Base-by-base conservation (phyloP, 139 green algal species). In the Yamagishiella unicocca region DNA sequence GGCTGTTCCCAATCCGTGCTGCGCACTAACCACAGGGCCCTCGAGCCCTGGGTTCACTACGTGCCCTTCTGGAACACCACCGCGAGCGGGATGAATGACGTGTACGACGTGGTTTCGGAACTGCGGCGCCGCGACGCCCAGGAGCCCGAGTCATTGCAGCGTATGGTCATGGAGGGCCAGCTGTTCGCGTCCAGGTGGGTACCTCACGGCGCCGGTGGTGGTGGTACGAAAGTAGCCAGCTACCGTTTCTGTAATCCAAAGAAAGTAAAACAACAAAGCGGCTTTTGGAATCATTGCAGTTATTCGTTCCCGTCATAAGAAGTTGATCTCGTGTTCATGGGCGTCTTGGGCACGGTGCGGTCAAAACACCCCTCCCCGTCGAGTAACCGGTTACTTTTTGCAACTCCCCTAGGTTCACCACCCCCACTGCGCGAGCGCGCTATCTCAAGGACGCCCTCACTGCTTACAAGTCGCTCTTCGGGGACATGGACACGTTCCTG, bases 401-500 rank as follows among this genome's bases (percentile, higher is more conserved):
- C n/a, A n/a, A n/a, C n/a, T n/a, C n/a, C n/a, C n/a, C n/a, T n/a
- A 72, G 64, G 64, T 72, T 40, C 64, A 9, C 31, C 4, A 72
- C 64, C 67, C 35, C 37, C 35, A 2, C 12, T 3, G 19, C 67
- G 14, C 67, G 72, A 2, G 9, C 62, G n/a, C 43, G 43, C 43
- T 80, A 80, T 29, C 45, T 61, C 17, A 6, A 10, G 1, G 72
- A 62, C 14, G 72, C 72, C 21, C 43, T 80, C 6, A 10, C 29
- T 8, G 43, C 45, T 3, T 80, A 80, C 72, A 80, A 62, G 43
- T 29, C 43, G 10, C 43, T 80, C 2, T 80, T 80, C 72, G 17
- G 42, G 6, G 72, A 80, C 72, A 80, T 80, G 72, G 72, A 62
- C 43, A 9, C 35, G 35, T 75, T 75, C 67, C 67, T 75, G 67